Conservation (phyloP, 176 grass and related monocot genomes). For the Zoysia japonica region DNA sequence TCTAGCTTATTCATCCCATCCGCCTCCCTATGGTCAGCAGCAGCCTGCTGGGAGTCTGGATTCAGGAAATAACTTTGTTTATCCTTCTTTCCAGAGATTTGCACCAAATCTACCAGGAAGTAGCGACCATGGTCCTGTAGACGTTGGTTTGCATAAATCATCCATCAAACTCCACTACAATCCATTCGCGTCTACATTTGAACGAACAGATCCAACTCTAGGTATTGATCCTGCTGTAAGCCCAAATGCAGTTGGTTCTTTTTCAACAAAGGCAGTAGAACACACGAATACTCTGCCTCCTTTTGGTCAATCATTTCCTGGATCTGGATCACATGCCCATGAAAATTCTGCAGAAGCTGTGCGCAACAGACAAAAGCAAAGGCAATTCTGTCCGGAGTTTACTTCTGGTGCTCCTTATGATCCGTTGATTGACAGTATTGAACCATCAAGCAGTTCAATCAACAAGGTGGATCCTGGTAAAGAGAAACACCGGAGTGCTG, state of each 20-base stretch:
- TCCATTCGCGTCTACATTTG: conserved; percentile 99
- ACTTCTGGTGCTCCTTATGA: conserved; percentile 68
- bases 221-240: conserved; percentile 44
- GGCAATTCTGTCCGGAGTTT: conserved; percentile 39
- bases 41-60: conserved; percentile 51
- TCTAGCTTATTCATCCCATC: conserved; percentile 53
- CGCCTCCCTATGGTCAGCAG: conserved; percentile 55
- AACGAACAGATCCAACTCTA: conserved; percentile 56
- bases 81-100: conserved; percentile 47
- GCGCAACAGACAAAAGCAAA: conserved; percentile 43
- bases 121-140: conserved; percentile 46
- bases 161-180: conserved; percentile 88
- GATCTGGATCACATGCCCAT: conserved; percentile 40
- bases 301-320: conserved; percentile 52
- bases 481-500: conserved; percentile 46
- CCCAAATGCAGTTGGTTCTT: conserved; percentile 46
- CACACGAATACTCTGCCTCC: conserved; percentile 32
- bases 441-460: conserved; percentile 69
- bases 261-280: conserved; percentile 49
- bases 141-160: conserved; percentile 55
- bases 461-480: conserved; percentile 63
- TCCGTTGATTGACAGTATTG: conserved; percentile 89
- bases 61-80: conserved; percentile 55
- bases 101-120: conserved; percentile 53
- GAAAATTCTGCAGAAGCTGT: conserved; percentile 55